Evolutionary conservation across 2,329 filamentous ascomycete species (phyloP).

Genomic region (Monilinia laxa): DNA sequence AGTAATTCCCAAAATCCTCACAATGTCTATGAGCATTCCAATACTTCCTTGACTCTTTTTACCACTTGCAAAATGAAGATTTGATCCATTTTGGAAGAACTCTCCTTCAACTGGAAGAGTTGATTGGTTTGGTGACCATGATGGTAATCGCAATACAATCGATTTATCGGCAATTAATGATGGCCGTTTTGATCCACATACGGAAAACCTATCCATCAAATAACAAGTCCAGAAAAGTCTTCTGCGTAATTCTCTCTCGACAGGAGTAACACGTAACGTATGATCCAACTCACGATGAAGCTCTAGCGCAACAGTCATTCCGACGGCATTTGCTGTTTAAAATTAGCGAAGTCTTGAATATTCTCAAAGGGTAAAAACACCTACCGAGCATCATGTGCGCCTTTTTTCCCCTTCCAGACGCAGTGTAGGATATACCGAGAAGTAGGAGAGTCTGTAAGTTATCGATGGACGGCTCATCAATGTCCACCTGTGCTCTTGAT

Average conservation of each 20-base stretch:
- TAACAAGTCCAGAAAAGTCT: conserved; percentile 91
- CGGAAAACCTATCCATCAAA: conserved; percentile 78
- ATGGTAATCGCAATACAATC: conserved; percentile 72
- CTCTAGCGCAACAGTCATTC: conserved; percentile 80
- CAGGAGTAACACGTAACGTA: conserved; percentile 58
- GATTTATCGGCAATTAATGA: conserved; percentile 77
- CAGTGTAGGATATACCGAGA: conserved; percentile 72
- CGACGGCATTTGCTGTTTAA: conserved; percentile 65
- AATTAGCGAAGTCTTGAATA: conserved; percentile 40
- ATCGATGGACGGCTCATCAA: conserved; percentile 79
- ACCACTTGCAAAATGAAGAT: conserved; percentile 65
- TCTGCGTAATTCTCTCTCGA: conserved; percentile 73
- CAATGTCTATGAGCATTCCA: conserved; percentile 81
- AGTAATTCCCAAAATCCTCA: conserved; percentile 76
- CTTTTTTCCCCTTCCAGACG: conserved; percentile 77
- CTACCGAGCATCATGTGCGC: conserved; percentile 82
- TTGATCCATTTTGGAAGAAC: conserved; percentile 77
- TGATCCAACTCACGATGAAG: conserved; percentile 73
- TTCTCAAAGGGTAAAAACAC: conserved; percentile 27
- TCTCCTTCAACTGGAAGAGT: conserved; percentile 70
- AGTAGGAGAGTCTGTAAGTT: conserved; percentile 73
- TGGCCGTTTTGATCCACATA: conserved; percentile 77
- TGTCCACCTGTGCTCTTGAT: conserved; percentile 68
- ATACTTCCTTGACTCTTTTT: conserved; percentile 73
- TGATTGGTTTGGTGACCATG: conserved; percentile 64